A percentile compares a stretch with the other conserved stretches of the same genome.
Evolutionary conservation across 2,329 filamentous ascomycete species (phyloP).

Genomic region (Fusarium falciforme): DNA sequence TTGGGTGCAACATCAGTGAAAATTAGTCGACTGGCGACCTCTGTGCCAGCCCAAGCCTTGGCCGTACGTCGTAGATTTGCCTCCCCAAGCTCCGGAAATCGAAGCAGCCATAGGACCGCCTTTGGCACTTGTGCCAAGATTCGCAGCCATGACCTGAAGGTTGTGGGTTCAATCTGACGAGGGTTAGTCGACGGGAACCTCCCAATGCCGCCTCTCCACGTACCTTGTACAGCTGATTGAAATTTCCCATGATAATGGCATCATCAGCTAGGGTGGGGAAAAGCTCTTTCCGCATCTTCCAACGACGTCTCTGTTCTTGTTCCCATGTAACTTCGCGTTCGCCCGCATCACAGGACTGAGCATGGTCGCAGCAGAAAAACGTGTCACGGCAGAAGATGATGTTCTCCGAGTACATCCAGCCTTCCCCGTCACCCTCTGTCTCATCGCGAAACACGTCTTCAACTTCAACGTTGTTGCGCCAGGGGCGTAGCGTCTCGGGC

Average conservation of each 20-base stretch:
- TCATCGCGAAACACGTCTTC: slow-evolving; percentile 76
- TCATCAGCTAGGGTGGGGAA: slow-evolving; percentile 88
- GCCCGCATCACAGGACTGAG: slow-evolving; percentile 83
- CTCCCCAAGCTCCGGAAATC: slow-evolving; percentile 94
- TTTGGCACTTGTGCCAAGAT: slow-evolving; percentile 89
- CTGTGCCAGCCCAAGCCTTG: slow-evolving; percentile 82
- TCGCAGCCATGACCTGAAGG: slow-evolving; percentile 94
- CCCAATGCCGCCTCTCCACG: slow-evolving; percentile 34
- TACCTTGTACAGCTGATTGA: slow-evolving; percentile 99
- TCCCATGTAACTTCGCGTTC: slow-evolving; percentile 81
- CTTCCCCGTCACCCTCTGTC: slow-evolving; percentile 74
- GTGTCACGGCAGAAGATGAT: slow-evolving; percentile 94
- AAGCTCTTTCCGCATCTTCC: slow-evolving; percentile 92
- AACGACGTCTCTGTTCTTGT: slow-evolving; percentile 82
- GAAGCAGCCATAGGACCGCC: slow-evolving; percentile 93
- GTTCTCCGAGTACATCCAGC: slow-evolving; percentile 97
- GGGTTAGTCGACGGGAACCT: slow-evolving; percentile 9
- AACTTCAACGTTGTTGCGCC: slow-evolving; percentile 78
- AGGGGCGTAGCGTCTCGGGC: slow-evolving; percentile 81
- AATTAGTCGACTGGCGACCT: slow-evolving; percentile 86
- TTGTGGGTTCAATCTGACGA: slow-evolving; percentile 90
- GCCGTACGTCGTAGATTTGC: slow-evolving; percentile 85
- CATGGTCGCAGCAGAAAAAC: slow-evolving; percentile 98
- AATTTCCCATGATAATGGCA: slow-evolving; percentile 93
- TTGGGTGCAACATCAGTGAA: slow-evolving; percentile 99